These are phyloP conservation scores for Cubamyces lactineus DNA, from an alignment of 768 basidiomycete genomes.

Conservation along the genomic window DNA sequence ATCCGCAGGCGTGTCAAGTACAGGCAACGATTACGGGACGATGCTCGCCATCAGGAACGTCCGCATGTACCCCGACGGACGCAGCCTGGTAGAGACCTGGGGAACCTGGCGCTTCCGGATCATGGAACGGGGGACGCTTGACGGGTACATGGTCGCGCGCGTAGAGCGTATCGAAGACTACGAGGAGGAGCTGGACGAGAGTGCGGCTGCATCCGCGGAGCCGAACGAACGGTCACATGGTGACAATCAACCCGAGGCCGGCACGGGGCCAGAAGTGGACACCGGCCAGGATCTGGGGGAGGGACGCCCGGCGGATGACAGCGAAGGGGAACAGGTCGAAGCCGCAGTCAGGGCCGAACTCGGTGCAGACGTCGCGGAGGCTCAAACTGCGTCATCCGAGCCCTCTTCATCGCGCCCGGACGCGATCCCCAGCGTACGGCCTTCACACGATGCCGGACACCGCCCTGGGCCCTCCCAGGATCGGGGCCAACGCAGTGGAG, in stretches of 20 bases:
- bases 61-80: conserved; percentile 86
- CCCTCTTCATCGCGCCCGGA: conserved; percentile 5
- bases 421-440: conserved; percentile 15
- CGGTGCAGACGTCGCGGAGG: neutral
- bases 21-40: conserved; percentile 80
- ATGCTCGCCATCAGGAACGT: conserved; percentile 90
- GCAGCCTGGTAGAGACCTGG: conserved; percentile 81
- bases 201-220: conserved; percentile 6
- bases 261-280: neutral
- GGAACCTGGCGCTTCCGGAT: conserved; percentile 82
- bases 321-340: conserved; percentile 2
- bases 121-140: conserved; percentile 78
- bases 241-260: neutral
- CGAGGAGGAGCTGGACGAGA: conserved; percentile 26
- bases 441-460: conserved; percentile 1
- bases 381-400: conserved; percentile 1
- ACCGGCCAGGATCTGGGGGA: neutral
- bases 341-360: conserved; percentile 12
- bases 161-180: conserved; percentile 54
- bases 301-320: neutral
- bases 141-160: conserved; percentile 88
- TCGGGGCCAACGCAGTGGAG: neutral
- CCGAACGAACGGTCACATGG: neutral
- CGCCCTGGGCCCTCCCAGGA: neutral
- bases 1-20: conserved; percentile 45